Evolutionary conservation across 345 rosid species (phyloP).

Genomic region (Salix purpurea): DNA sequence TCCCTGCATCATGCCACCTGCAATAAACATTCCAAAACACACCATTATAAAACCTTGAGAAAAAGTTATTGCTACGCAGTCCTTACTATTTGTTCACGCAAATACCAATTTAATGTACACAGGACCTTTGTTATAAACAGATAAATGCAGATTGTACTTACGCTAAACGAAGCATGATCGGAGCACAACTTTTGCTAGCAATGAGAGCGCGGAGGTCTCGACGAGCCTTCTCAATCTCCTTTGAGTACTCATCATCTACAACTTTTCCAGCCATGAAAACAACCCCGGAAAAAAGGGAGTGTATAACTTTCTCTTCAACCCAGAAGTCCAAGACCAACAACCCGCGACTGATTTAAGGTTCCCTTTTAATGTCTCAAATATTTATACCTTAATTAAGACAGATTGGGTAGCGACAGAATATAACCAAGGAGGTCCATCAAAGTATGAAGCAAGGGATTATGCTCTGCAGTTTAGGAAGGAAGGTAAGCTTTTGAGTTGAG

Average conservation of each 20-base stretch:
- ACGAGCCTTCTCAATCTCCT: conserved; percentile 68
- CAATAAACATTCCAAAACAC: background rate
- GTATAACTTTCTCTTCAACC: no score
- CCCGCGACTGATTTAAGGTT: no score
- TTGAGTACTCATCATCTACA: conserved; percentile 50
- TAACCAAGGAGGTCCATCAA: background rate
- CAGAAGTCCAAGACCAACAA: no score
- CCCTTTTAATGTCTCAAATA: no score
- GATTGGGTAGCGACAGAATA: background rate
- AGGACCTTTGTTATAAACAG: no score
- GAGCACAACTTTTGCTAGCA: conserved; percentile 59
- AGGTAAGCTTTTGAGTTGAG: background rate
- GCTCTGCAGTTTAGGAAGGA: conserved; percentile 6
- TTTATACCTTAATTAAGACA: background rate
- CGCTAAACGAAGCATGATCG: conserved; percentile 93
- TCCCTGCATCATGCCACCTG: conserved; percentile 95
- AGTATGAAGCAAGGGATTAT: conserved; percentile 11
- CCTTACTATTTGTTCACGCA: background rate
- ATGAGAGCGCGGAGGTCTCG: conserved; percentile 77
- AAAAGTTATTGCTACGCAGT: no score
- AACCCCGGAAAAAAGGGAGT: no score
- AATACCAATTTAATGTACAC: no score
- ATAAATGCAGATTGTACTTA: conserved; percentile 18
- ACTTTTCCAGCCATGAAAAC: conserved; percentile 30
- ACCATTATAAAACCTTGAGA: no score